Evolutionary conservation across 176 grass and related monocot genomes (phyloP).

Genomic region (Stipa capillata): DNA sequence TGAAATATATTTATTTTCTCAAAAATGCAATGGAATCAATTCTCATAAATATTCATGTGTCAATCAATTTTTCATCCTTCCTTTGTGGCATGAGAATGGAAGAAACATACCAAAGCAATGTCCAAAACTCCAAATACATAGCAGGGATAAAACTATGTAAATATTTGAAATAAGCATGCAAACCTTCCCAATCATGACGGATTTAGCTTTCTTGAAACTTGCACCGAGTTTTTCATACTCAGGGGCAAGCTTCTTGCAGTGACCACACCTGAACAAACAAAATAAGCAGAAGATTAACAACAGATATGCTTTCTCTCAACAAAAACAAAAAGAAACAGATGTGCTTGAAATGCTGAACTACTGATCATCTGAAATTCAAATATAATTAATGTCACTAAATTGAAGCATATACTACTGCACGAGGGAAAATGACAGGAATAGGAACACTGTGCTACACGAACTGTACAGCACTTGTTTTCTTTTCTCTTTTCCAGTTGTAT

Average conservation of each 20-base stretch:
- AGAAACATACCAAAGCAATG: neutral
- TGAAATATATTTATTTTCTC: neutral
- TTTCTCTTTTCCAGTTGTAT: neutral
- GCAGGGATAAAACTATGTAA: neutral
- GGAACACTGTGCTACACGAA: neutral
- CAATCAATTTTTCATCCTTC: neutral
- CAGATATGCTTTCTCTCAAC: neutral
- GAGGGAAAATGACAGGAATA: neutral
- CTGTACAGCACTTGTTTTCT: neutral
- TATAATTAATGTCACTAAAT: neutral
- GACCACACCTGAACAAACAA: slow-evolving; percentile 59
- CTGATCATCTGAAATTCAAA: neutral
- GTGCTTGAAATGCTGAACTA: neutral
- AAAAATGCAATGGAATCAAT: neutral
- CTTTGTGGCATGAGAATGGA: neutral
- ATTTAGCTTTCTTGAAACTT: slow-evolving; percentile 90
- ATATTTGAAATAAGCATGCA: neutral
- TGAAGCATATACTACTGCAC: neutral
- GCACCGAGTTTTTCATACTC: slow-evolving; percentile 63
- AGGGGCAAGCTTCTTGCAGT: slow-evolving; percentile 97
- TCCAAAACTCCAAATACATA: neutral
- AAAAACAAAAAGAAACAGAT: neutral
- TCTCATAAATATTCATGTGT: neutral
- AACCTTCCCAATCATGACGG: slow-evolving; percentile 75
- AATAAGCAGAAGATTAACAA: neutral